Evolutionary conservation across 2,329 filamentous ascomycete genomes (phyloP).

Genomic region (Pestalotiopsis fici): DNA sequence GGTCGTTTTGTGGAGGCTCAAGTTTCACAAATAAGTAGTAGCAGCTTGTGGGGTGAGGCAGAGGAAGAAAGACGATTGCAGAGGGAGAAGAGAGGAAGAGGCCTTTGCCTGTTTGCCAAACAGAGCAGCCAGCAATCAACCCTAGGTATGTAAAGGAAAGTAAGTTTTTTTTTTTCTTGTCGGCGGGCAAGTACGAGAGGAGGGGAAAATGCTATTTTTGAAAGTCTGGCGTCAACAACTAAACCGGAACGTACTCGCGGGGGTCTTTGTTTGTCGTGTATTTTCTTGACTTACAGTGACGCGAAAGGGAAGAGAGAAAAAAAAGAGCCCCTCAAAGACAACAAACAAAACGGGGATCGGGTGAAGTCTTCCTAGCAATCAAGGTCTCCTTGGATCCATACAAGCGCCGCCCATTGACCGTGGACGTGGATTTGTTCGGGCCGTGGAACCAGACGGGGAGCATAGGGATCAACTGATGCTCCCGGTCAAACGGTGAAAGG

Average conservation of each 20-base stretch:
- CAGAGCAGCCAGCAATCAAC: neutral
- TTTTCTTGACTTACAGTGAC: constrained; percentile 31
- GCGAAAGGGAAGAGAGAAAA: constrained; percentile 20
- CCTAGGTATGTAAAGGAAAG: neutral
- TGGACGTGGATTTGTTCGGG: neutral
- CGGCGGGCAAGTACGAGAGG: neutral
- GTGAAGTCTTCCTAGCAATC: neutral
- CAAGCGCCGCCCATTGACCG: neutral
- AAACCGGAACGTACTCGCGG: neutral
- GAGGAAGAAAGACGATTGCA: neutral
- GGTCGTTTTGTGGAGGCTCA: neutral
- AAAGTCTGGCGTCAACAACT: constrained; percentile 10
- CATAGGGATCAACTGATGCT: neutral
- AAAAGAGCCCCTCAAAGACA: neutral
- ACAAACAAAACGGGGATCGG: neutral
- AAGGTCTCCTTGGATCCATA: neutral
- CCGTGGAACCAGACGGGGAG: neutral
- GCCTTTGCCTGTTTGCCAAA: neutral
- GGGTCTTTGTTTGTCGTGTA: constrained; percentile 3
- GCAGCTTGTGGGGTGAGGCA: neutral
- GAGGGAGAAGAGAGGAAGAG: too few relatives aligned
- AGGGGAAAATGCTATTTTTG: neutral
- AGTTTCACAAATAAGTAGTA: neutral
- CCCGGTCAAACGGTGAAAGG: neutral
- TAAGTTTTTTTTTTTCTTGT: too few relatives aligned